Percentiles rank a stretch among this genome's conserved stretches.
phyloP scores from a whole-genome alignment of 2,329 filamentous ascomycete genomes.

The Apiospora saccharicola region DNA sequence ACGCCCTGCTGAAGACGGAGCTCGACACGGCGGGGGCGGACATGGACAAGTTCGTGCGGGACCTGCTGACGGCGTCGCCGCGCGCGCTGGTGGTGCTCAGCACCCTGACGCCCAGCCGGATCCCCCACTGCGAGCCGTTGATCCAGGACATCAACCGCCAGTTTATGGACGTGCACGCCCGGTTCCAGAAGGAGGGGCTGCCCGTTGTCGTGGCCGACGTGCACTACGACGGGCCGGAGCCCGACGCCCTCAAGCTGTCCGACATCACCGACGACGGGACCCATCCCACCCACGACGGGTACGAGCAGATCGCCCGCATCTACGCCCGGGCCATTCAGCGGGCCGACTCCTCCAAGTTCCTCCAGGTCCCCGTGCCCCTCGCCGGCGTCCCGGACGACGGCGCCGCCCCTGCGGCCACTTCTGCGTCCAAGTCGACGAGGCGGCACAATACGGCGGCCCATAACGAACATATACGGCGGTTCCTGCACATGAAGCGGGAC shows the following conservation, averaged over 20 bases:
- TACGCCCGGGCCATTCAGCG: slow-evolving; percentile 21
- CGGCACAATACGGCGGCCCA: not conserved
- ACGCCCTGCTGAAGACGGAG: slow-evolving; percentile 8
- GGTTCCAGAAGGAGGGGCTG: slow-evolving; percentile 25
- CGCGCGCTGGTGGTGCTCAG: slow-evolving; percentile 22
- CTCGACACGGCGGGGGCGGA: not conserved
- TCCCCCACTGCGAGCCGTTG: slow-evolving; percentile 14
- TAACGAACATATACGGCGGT: not conserved
- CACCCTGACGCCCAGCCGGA: slow-evolving; percentile 28
- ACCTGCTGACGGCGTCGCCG: slow-evolving; percentile 13
- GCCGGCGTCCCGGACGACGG: slow-evolving; percentile 31
- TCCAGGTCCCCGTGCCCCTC: not conserved
- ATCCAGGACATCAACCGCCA: slow-evolving; percentile 18
- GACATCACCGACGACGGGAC: slow-evolving; percentile 26
- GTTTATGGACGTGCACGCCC: slow-evolving; percentile 7
- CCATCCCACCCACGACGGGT: slow-evolving; percentile 22
- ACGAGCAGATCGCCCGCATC: slow-evolving; percentile 19
- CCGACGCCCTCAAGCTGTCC: slow-evolving; percentile 7
- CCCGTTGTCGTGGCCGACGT: slow-evolving; percentile 2
- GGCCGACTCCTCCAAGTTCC: not conserved
- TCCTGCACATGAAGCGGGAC: slow-evolving; percentile 1
- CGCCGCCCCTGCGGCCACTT: not conserved
- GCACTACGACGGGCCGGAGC: not conserved
- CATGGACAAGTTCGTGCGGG: slow-evolving; percentile 19
- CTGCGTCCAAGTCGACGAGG: not conserved